Evolutionary conservation across 2,329 filamentous ascomycete genomes (phyloP).

Genomic region (Penicillium sumatraense): DNA sequence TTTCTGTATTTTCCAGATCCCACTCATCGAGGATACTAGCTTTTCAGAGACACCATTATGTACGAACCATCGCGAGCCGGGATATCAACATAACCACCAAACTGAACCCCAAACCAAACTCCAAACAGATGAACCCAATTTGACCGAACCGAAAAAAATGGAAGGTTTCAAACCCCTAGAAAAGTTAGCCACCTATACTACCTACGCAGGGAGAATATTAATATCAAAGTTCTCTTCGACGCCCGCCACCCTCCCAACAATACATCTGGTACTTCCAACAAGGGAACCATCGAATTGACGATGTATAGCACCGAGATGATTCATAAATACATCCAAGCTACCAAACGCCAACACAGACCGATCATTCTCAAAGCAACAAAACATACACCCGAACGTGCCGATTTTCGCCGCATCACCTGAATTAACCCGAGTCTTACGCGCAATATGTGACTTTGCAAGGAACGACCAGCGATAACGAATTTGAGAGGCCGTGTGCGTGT

Average conservation of each 20-base stretch:
- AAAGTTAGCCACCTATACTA: neutral
- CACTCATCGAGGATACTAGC: neutral
- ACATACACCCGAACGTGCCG: slow-evolving; percentile 50
- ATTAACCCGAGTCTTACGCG: slow-evolving; percentile 29
- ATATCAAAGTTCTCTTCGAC: slow-evolving; percentile 53
- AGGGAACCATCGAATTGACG: slow-evolving; percentile 34
- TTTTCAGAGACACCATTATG: neutral
- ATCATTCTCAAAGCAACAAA: slow-evolving; percentile 48
- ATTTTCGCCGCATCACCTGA: neutral
- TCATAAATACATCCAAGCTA: slow-evolving; percentile 48
- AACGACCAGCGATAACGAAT: slow-evolving; percentile 54
- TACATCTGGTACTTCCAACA: slow-evolving; percentile 45
- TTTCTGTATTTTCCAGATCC: too few relatives aligned
- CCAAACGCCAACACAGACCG: slow-evolving; percentile 42
- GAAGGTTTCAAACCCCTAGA: neutral
- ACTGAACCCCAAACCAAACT: neutral
- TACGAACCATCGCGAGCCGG: neutral
- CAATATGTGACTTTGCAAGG: slow-evolving; percentile 52
- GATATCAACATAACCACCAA: neutral
- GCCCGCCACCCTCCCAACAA: slow-evolving; percentile 45
- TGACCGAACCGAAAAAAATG: neutral
- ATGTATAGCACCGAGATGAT: slow-evolving; percentile 48
- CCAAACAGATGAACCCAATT: neutral
- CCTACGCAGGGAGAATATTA: slow-evolving; percentile 43
- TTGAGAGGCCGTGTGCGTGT: slow-evolving; percentile 33